These are phyloP conservation scores for Syncephalastrum monosporum DNA, from an alignment of 371 early-diverging fungal species.

Conservation along the genomic window DNA sequence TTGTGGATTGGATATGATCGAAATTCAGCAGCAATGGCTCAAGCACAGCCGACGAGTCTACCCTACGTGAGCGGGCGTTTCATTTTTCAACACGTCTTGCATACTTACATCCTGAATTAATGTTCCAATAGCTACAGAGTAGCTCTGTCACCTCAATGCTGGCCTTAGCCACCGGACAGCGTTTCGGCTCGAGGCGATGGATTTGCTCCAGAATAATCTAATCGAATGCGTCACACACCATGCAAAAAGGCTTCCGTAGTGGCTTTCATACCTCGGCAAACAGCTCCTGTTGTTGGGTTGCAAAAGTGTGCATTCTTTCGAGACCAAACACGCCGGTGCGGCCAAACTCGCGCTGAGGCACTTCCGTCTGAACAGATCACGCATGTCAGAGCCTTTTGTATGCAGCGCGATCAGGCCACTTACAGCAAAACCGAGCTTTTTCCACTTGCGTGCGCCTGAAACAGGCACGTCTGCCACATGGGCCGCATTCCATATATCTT, in stretches of 20 bases:
- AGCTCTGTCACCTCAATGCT: constrained; percentile 70
- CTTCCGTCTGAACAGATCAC: constrained; percentile 49
- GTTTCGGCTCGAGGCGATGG: constrained; percentile 52
- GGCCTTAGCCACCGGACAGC: constrained; percentile 69
- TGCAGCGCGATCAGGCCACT: neutral
- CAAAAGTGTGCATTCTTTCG: constrained; percentile 63
- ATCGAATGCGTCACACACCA: neutral
- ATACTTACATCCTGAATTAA: constrained; percentile 62
- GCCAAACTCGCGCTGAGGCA: constrained; percentile 61
- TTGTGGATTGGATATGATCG: constrained; percentile 59
- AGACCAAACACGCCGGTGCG: constrained; percentile 70
- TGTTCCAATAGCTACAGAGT: constrained; percentile 70
- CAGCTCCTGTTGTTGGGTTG: constrained; percentile 37
- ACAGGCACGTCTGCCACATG: constrained; percentile 37
- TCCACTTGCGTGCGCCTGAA: constrained; percentile 57
- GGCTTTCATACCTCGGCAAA: constrained; percentile 46
- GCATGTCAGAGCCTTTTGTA: neutral
- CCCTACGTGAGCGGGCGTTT: neutral
- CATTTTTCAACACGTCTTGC: neutral
- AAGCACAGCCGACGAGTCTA: constrained; percentile 54
- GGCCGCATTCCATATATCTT: constrained; percentile 61
- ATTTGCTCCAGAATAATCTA: constrained; percentile 61
- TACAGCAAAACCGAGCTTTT: constrained; percentile 70
- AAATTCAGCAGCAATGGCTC: constrained; percentile 67
- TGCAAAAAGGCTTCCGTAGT: neutral